phyloP scores from a whole-genome alignment of 345 rosid genomes.

The Melaleuca quinquenervia region DNA sequence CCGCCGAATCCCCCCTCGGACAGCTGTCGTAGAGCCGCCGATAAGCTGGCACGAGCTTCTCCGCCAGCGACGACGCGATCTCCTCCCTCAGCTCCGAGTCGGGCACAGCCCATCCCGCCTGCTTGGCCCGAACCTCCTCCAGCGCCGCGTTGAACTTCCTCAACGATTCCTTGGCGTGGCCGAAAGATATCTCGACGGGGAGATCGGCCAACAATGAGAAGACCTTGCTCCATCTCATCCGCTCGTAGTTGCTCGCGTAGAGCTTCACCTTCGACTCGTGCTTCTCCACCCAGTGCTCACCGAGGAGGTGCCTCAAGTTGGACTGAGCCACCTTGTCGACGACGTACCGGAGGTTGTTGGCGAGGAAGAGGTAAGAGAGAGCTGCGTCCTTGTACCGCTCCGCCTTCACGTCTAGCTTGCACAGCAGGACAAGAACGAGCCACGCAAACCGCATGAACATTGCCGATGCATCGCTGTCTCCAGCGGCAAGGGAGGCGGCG shows the following conservation, averaged over 20 bases:
- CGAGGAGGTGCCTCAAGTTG: constrained; percentile 1
- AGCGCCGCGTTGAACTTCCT: not conserved
- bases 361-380: constrained; percentile 12
- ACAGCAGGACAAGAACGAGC: constrained; percentile 11
- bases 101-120: not conserved
- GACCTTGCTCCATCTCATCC: constrained; percentile 6
- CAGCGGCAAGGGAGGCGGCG: not conserved
- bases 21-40: not conserved
- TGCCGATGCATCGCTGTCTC: not conserved
- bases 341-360: constrained; percentile 12
- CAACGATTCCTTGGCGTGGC: not conserved
- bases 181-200: not conserved
- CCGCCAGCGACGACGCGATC: not conserved
- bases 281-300: constrained; percentile 4
- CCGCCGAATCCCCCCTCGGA: not conserved
- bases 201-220: not conserved
- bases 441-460: constrained; percentile 1
- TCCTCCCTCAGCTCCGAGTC: constrained; percentile 5
- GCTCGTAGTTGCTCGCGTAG: constrained; percentile 5
- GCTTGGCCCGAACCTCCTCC: constrained; percentile 4
- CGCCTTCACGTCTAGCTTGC: constrained; percentile 11
- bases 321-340: not conserved
- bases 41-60: not conserved
- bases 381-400: constrained; percentile 4
- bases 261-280: constrained; percentile 4